Evolutionary conservation across 1,139 yeast species (phyloP).

Genomic region (Blastobotrys buckinghamii): DNA sequence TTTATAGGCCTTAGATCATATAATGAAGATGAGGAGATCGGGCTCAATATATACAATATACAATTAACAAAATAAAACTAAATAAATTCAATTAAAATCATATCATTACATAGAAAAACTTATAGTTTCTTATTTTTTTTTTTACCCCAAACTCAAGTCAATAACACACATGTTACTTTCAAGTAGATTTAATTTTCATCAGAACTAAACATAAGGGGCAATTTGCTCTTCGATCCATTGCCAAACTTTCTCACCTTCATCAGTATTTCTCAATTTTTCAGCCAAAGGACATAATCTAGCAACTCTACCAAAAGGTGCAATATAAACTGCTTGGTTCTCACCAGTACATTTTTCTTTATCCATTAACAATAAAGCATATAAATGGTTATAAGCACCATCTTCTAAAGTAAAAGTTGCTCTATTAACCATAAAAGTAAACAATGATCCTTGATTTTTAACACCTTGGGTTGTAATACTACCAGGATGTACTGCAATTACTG

Average conservation of each 20-base stretch:
- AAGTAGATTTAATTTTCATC: too few species aligned
- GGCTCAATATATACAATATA: too few species aligned
- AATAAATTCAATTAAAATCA: too few species aligned
- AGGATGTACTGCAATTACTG: conserved; percentile 40
- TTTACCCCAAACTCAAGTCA: too few species aligned
- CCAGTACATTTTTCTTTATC: conserved; percentile 23
- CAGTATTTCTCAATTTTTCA: background rate
- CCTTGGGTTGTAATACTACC: conserved; percentile 42
- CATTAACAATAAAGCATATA: conserved; percentile 39
- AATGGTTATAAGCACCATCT: conserved; percentile 41
- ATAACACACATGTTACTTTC: too few species aligned
- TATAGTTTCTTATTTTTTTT: too few species aligned
- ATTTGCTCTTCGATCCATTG: background rate
- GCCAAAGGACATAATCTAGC: conserved; percentile 12
- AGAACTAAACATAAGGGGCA: too few species aligned
- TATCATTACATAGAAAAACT: too few species aligned
- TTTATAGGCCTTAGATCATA: too few species aligned
- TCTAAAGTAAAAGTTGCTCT: background rate
- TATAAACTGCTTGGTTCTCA: conserved; percentile 32
- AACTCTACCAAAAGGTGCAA: conserved; percentile 32
- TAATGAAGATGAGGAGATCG: too few species aligned
- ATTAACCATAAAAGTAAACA: conserved; percentile 9
- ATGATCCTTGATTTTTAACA: conserved; percentile 27
- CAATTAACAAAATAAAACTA: too few species aligned
- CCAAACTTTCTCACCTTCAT: background rate